phyloP scores from a whole-genome alignment of 176 grass and related monocot species.

The Carex kokanica region DNA sequence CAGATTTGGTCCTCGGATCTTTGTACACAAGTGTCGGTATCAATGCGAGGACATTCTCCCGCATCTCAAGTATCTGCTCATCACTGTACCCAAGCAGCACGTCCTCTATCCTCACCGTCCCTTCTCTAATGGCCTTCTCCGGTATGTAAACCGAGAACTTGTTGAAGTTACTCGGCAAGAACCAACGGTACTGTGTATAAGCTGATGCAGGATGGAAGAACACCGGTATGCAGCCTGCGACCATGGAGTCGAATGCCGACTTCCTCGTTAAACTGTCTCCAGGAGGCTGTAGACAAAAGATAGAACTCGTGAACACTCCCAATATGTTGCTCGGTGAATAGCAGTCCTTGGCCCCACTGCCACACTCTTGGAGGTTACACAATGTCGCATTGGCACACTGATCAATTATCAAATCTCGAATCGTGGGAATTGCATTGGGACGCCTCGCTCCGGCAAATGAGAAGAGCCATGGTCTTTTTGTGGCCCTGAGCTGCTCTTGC shows the following conservation, averaged over 20 bases:
- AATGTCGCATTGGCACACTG: conserved; percentile 42
- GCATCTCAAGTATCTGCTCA: conserved; percentile 44
- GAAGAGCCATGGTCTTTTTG: conserved; percentile 43
- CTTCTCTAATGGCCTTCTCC: conserved; percentile 42
- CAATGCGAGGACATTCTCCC: conserved; percentile 38
- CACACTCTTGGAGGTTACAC: conserved; percentile 44
- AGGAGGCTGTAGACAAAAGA: conserved; percentile 68
- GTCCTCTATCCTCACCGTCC: conserved; percentile 52
- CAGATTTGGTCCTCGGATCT: conserved; percentile 39
- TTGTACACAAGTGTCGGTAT: conserved; percentile 50
- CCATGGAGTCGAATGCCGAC: conserved; percentile 46
- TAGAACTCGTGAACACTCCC: conserved; percentile 55
- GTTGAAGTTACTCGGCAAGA: conserved; percentile 45
- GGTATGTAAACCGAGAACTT: conserved; percentile 69
- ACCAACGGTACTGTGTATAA: conserved; percentile 69
- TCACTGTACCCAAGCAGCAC: conserved; percentile 33
- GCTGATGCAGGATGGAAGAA: conserved; percentile 76
- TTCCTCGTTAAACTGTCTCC: conserved; percentile 36
- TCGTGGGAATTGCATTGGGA: background rate
- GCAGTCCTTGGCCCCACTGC: conserved; percentile 35
- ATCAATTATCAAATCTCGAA: conserved; percentile 38
- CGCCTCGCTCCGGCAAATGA: conserved; percentile 44
- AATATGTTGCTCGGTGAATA: conserved; percentile 38
- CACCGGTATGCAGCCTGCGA: conserved; percentile 73
- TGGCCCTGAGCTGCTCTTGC: conserved; percentile 38